A percentile compares a stretch with the other conserved stretches of the same genome.
Conservation (phyloP, 805 yeast genomes). For the Candida pini region DNA sequence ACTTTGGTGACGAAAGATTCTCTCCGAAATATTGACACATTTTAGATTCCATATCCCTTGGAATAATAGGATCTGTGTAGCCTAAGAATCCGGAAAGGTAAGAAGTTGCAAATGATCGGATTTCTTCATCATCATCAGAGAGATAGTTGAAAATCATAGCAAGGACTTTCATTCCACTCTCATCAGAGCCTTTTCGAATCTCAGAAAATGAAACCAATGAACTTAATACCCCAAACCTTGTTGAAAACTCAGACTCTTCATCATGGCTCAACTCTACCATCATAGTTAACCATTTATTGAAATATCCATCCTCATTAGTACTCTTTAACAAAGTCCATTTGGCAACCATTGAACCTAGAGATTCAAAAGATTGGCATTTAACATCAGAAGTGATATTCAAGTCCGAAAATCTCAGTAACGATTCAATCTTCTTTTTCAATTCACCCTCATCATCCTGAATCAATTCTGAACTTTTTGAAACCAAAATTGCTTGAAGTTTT, state of each 20-base stretch:
- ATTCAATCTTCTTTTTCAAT: constrained; percentile 18
- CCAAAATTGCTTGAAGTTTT: constrained; percentile 26
- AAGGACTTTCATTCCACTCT: constrained; percentile 8
- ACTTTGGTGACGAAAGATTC: background rate
- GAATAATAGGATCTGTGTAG: constrained; percentile 19
- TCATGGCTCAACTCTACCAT: constrained; percentile 33
- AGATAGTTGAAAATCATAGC: constrained; percentile 33
- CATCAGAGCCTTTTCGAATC: constrained; percentile 3
- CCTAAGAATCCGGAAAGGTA: constrained; percentile 32
- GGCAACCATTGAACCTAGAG: constrained; percentile 35
- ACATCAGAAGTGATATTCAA: constrained; percentile 37
- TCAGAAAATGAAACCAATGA: constrained; percentile 34
- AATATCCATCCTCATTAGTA: constrained; percentile 1
- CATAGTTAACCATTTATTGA: constrained; percentile 24
- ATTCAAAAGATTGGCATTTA: constrained; percentile 43
- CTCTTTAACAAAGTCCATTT: background rate
- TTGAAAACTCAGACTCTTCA: constrained; percentile 36
- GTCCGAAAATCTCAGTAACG: constrained; percentile 27
- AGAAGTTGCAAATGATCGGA: constrained; percentile 44
- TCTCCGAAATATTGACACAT: constrained; percentile 14
- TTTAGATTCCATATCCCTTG: constrained; percentile 27
- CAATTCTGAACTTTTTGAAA: constrained; percentile 4
- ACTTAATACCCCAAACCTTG: constrained; percentile 40
- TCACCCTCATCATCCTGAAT: constrained; percentile 12
- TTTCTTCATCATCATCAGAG: constrained; percentile 62